Evolutionary conservation across 2,329 filamentous ascomycete genomes (phyloP).

Genomic region (Apiospora kogelbergensis): DNA sequence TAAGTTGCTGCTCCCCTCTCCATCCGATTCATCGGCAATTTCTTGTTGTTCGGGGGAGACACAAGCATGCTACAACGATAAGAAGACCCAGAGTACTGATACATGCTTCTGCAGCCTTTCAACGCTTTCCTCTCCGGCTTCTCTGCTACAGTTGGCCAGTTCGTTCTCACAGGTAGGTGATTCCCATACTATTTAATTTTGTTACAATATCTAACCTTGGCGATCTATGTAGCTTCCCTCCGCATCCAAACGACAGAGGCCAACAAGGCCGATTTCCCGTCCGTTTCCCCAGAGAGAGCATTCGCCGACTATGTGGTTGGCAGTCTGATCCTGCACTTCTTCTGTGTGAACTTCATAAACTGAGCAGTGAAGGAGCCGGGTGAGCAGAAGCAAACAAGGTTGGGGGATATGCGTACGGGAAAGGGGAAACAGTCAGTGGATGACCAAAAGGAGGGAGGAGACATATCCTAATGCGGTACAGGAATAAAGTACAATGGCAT

Average conservation of each 20-base stretch:
- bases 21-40: background rate
- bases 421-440: background rate
- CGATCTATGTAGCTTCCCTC: conserved; percentile 56
- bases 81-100: conserved; percentile 12
- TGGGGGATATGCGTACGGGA: background rate
- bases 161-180: conserved; percentile 84
- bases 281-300: conserved; percentile 80
- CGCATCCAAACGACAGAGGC: conserved; percentile 88
- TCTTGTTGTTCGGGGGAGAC: background rate
- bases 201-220: conserved; percentile 14
- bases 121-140: conserved; percentile 98
- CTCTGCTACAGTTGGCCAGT: conserved; percentile 91
- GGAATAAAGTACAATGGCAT: background rate
- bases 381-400: background rate
- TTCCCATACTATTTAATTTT: background rate
- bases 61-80: background rate
- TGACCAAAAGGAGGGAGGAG: background rate
- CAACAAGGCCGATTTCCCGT: conserved; percentile 76
- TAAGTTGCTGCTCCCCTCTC: conserved; percentile 49
- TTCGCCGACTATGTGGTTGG: conserved; percentile 97
- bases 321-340: conserved; percentile 95
- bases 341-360: conserved; percentile 99
- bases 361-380: conserved; percentile 44
- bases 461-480: conserved; percentile 15
- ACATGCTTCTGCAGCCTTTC: conserved; percentile 70